Conservation (phyloP, 345 rosid species). For the Rhizophora apiculata region DNA sequence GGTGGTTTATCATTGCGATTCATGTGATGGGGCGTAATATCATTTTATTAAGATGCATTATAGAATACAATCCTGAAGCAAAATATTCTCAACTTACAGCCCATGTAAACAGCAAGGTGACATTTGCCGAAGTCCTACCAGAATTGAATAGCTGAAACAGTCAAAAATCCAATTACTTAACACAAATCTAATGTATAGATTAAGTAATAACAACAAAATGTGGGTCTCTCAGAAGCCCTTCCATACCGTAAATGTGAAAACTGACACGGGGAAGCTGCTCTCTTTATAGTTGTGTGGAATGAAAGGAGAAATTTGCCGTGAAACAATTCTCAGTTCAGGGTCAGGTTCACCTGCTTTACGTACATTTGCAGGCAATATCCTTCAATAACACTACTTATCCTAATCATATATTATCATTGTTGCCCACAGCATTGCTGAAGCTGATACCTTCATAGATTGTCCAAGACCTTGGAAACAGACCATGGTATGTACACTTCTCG, state of each 20-base stretch:
- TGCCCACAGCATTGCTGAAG: not conserved
- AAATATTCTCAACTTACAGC: conserved; percentile 51
- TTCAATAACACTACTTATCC: not conserved
- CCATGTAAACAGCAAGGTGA: conserved; percentile 88
- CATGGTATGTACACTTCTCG: conserved; percentile 78
- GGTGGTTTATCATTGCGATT: too few relatives aligned
- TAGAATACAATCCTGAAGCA: not conserved
- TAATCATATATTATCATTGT: not conserved
- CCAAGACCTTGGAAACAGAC: conserved; percentile 95
- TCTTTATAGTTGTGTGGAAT: conserved; percentile 94
- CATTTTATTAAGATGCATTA: too few relatives aligned
- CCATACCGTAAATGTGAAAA: conserved; percentile 80
- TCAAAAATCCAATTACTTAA: conserved; percentile 12
- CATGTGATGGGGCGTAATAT: too few relatives aligned
- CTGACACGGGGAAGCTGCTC: conserved; percentile 87
- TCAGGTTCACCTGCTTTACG: conserved; percentile 81
- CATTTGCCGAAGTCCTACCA: conserved; percentile 67
- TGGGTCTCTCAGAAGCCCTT: not conserved
- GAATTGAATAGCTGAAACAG: conserved; percentile 60
- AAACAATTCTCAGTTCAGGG: conserved; percentile 75
- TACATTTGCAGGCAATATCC: conserved; percentile 4
- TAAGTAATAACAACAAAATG: not conserved
- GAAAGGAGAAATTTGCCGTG: conserved; percentile 87
- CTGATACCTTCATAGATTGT: conserved; percentile 69
- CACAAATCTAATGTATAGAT: conserved; percentile 10